phyloP scores from a whole-genome alignment of 495 filamentous ascomycete genomes.

The Opeltia flavorubescens region DNA sequence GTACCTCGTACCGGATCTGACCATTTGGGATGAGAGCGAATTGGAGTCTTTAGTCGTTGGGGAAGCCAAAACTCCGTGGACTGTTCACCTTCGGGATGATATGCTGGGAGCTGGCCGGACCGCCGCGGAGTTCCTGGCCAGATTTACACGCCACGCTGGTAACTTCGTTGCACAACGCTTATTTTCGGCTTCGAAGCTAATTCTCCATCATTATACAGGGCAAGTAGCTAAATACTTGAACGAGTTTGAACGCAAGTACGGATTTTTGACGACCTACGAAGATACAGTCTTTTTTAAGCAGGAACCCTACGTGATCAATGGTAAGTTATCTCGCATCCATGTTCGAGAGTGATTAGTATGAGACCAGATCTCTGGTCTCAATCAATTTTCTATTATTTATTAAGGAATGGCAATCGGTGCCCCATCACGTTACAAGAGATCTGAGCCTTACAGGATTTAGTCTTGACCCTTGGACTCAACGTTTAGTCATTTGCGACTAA shows the following conservation, averaged over 20 bases:
- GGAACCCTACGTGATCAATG: not conserved
- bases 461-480: not conserved
- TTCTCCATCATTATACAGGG: not conserved
- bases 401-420: not conserved
- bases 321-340: not conserved
- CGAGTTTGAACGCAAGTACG: not conserved
- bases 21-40: not conserved
- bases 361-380: not conserved
- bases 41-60: not conserved
- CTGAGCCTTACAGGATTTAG: not conserved
- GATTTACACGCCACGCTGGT: not conserved
- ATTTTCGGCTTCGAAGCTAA: not conserved
- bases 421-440: not conserved
- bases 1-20: not conserved
- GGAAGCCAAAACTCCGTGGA: slow-evolving; percentile 1
- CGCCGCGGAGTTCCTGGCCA: not conserved
- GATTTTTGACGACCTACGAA: slow-evolving; percentile 1
- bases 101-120: not conserved
- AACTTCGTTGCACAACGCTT: not conserved
- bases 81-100: not conserved
- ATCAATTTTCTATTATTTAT: not conserved
- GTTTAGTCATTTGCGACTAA: not conserved
- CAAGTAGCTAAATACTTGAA: slow-evolving; percentile 7
- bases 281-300: slow-evolving; percentile 2
- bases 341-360: not conserved